Evolutionary conservation across 768 basidiomycete genomes (phyloP), one percentile per base, ranked within the genome.

Genomic region (Mycena venus): DNA sequence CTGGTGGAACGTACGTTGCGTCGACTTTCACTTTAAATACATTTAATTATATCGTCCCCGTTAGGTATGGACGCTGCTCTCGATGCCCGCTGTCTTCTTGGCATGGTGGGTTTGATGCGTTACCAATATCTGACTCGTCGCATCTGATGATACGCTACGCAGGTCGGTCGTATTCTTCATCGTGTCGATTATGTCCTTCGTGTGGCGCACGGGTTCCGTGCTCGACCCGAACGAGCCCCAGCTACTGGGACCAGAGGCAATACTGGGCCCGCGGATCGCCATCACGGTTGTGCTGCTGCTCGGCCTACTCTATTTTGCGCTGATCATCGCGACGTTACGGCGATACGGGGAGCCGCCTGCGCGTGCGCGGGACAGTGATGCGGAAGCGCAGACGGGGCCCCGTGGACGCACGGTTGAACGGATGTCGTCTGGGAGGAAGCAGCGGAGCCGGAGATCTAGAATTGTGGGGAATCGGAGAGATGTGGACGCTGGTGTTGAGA

Each of bases 111-210:
- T n/a, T n/a, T n/a, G n/a, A n/a, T n/a, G n/a, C n/a, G n/a, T n/a
- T n/a, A n/a, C n/a, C n/a, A n/a, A n/a, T n/a, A n/a, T n/a, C n/a
- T n/a, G n/a, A n/a, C n/a, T 10, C 21, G 14, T 38, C 23, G 23
- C n/a, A 38, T 23, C 29, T 58, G 17, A 56, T 32, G 5, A 23
- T 10, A 14, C 34, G 58, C 21, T 51, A 9, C 25, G 4, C 42
- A 91, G 90, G 91, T 91, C 94, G 0, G 91, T 95, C 88, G 84
- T 93, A 6, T 85, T 90, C 64, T 94, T 94, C 81, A 81, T 92
- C 72, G 78, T 86, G 4, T 85, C 91, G 15, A 92, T 95, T 76
- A 84, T 93, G 36, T 87, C 91, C 9, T 95, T 89, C 72, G 90
- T 94, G 62, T 95, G 94, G 94, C 89, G 92, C 55, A 90, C 90